Base-by-base conservation (phyloP, 2,329 filamentous ascomycete genomes). In the Diaporthe ilicicola region DNA sequence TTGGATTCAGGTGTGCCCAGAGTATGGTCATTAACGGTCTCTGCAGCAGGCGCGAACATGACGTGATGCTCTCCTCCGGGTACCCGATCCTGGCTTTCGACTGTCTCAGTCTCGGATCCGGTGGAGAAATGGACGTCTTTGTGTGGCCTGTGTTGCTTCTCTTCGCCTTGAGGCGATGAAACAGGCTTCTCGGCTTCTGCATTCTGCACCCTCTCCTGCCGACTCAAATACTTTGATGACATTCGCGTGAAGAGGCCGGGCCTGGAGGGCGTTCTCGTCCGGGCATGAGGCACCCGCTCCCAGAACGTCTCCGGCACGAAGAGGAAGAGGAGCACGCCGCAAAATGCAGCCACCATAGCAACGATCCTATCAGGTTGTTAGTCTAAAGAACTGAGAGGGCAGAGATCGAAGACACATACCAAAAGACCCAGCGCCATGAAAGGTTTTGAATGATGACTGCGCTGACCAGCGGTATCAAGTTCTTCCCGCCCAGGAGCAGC, bases 301-400 rank as follows among this genome's bases (percentile, higher is more conserved):
- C 95, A 98, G 75, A 97, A 98, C 0, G 94, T 97, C 82, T 98
- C 95, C 0, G 95, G 95, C 0, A 97, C 93, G 76, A 97, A 97
- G 71, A 98, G 86, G 79, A 97, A 97, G 1, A 98, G 85, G 3
- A 97, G 82, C 24, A 89, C 79, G 46, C 91, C 87, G 72, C 90
- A 91, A 59, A 93, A 88, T 0, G 86, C 93, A 42, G 94, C 92
- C 12, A 97, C 84, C 4, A 97, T 93, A 0, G 94, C 90, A 55
- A 97, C 90, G 69, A 97, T 91, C 92, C 92, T 93, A 65, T 12
- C 42, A 7, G 73, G 37, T 9, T 17, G 66, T 82, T 53, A 22
- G 22, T 3, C 12, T 17, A n/a, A 22, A 9, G n/a, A 15, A 5
- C 12, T 10, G 24, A 10, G 3, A 3, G 5, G 37, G 17, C 9